A percentile compares a stretch with the other conserved stretches of the same genome.
phyloP scores from a whole-genome alignment of 768 basidiomycete genomes.

The Amanita pseudoporphyria region DNA sequence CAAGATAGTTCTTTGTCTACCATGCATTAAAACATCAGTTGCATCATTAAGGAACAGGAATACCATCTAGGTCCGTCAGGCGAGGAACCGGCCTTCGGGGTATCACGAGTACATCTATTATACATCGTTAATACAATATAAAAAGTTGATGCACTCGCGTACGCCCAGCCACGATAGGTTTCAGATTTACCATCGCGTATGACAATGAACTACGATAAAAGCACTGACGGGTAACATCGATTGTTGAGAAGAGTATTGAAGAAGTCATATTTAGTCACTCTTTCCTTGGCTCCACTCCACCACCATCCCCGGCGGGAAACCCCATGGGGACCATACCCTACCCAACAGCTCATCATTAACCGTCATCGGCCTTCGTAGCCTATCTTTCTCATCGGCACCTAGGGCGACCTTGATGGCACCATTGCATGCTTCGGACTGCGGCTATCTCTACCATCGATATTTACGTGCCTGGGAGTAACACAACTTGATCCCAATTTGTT shows the following conservation, averaged over 20 bases:
- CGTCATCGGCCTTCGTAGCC: too few species aligned
- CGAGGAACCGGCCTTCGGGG: slow-evolving; percentile 47
- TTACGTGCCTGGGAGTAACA: too few species aligned
- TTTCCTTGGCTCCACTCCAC: too few species aligned
- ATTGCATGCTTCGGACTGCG: too few species aligned
- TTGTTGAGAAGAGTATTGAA: slow-evolving; percentile 59
- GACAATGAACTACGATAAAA: slow-evolving; percentile 65
- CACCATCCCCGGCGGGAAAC: too few species aligned
- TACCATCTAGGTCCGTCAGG: slow-evolving; percentile 45
- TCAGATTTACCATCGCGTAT: slow-evolving; percentile 89
- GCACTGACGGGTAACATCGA: slow-evolving; percentile 68
- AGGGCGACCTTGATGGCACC: too few species aligned
- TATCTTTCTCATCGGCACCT: too few species aligned
- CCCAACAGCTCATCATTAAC: too few species aligned
- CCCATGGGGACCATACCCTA: too few species aligned
- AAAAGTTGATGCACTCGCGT: slow-evolving; percentile 20
- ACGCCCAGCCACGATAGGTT: slow-evolving; percentile 93
- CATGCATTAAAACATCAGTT: slow-evolving; percentile 5
- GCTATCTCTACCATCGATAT: too few species aligned
- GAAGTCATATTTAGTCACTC: too few species aligned
- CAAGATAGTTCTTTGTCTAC: slow-evolving; percentile 62
- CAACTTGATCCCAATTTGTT: too few species aligned
- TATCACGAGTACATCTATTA: slow-evolving; percentile 52
- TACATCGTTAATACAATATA: neutral
- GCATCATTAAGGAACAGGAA: neutral